phyloP scores from a whole-genome alignment of 805 yeast species.

The Wickerhamiella kazuoi region DNA sequence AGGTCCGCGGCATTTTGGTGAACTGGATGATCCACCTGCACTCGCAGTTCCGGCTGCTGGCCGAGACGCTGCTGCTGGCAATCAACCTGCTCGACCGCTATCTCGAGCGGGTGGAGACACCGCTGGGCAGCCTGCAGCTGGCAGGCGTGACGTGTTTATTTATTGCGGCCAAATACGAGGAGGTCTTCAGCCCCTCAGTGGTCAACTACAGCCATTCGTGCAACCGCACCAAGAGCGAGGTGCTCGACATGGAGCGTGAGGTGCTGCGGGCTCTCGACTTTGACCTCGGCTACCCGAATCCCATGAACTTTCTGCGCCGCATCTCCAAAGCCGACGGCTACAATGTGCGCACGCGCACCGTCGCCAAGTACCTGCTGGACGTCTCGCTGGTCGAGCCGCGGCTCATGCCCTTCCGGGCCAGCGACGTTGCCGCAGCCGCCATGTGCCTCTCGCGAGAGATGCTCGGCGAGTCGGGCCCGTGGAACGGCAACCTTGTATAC shows the following conservation, averaged over 20 bases:
- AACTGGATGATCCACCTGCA: constrained; percentile 92
- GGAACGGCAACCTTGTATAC: constrained; percentile 78
- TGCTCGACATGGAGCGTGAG: constrained; percentile 68
- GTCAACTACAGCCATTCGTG: constrained; percentile 75
- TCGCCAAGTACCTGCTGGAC: constrained; percentile 73
- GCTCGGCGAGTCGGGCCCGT: constrained; percentile 38
- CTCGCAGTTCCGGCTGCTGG: constrained; percentile 59
- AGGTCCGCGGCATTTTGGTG: constrained; percentile 71
- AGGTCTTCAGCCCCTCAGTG: constrained; percentile 73
- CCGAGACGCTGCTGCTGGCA: constrained; percentile 71
- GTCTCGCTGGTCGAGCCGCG: constrained; percentile 57
- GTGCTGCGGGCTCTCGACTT: constrained; percentile 56
- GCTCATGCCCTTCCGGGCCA: constrained; percentile 58
- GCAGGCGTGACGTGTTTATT: constrained; percentile 73
- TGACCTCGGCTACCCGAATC: constrained; percentile 70
- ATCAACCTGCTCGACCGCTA: constrained; percentile 78
- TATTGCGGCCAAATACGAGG: constrained; percentile 87
- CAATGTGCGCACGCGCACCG: constrained; percentile 64
- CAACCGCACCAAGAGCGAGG: constrained; percentile 67
- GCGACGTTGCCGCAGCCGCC: constrained; percentile 70
- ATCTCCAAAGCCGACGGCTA: constrained; percentile 84
- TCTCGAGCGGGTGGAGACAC: constrained; percentile 55
- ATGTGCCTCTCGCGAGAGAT: constrained; percentile 68
- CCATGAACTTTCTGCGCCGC: constrained; percentile 75
- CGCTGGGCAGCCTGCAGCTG: constrained; percentile 64